A percentile compares a stretch with the other conserved stretches of the same genome.
These are phyloP conservation scores for Lepraria neglecta DNA, from an alignment of 495 filamentous ascomycete genomes.

Conservation along the genomic window DNA sequence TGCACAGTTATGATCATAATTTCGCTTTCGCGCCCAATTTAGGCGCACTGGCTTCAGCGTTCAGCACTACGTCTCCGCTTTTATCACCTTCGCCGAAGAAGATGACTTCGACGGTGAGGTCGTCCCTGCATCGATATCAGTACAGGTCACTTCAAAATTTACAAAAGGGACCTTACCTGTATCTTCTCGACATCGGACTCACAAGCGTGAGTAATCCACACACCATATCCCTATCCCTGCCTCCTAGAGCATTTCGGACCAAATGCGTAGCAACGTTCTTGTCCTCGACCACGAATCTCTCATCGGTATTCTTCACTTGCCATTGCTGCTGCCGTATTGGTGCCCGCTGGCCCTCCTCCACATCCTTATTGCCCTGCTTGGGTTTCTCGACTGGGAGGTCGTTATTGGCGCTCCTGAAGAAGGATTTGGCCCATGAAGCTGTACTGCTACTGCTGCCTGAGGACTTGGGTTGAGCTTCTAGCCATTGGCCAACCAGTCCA, in stretches of 20 bases:
- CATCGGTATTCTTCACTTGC: conserved; percentile 59
- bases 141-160: background rate
- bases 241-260: conserved; percentile 90
- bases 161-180: conserved; percentile 54
- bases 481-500: conserved; percentile 92
- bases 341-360: conserved; percentile 51
- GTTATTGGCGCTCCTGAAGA: conserved; percentile 43
- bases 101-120: conserved; percentile 95
- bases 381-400: conserved; percentile 48
- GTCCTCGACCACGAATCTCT: conserved; percentile 88
- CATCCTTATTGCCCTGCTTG: conserved; percentile 34
- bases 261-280: conserved; percentile 95
- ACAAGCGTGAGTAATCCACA: conserved; percentile 89
- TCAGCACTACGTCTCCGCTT: conserved; percentile 68
- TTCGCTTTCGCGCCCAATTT: conserved; percentile 50
- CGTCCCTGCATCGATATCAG: conserved; percentile 54
- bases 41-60: conserved; percentile 75
- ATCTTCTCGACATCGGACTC: conserved; percentile 81
- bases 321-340: conserved; percentile 85
- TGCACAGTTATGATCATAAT: conserved; percentile 36
- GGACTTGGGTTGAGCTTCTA: conserved; percentile 61
- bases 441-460: conserved; percentile 37
- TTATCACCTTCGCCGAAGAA: conserved; percentile 84
- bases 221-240: conserved; percentile 88
- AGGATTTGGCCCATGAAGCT: conserved; percentile 40